These are phyloP conservation scores for Artemisia tridentata DNA, from an alignment of 129 eudicot species.

Conservation along the genomic window DNA sequence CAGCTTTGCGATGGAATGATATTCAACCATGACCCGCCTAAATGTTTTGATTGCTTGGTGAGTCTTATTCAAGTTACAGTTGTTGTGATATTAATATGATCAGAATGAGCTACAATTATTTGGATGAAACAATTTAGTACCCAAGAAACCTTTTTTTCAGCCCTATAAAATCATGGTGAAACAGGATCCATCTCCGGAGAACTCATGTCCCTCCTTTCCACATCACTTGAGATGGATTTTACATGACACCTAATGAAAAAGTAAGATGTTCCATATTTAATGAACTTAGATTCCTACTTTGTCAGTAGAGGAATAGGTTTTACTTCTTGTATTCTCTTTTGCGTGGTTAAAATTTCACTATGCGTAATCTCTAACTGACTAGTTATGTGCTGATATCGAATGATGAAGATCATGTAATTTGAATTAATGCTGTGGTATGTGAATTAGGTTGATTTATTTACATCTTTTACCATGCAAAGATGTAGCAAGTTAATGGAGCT, in stretches of 20 bases:
- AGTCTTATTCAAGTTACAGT: slow-evolving; percentile 27
- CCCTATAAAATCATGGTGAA: slow-evolving; percentile 17
- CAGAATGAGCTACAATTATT: slow-evolving; percentile 5
- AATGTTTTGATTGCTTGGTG: slow-evolving; percentile 80
- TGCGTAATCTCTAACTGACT: slow-evolving; percentile 12
- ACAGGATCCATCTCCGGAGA: slow-evolving; percentile 20
- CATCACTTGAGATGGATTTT: slow-evolving; percentile 26
- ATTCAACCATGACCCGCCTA: slow-evolving; percentile 89
- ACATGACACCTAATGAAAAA: slow-evolving; percentile 16
- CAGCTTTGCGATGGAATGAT: slow-evolving; percentile 91
- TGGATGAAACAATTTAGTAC: slow-evolving; percentile 17
- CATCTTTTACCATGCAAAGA: background rate
- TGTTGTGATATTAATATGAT: slow-evolving; percentile 4
- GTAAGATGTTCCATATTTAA: slow-evolving; percentile 3
- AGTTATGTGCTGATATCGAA: slow-evolving; percentile 1
- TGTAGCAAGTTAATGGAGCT: background rate
- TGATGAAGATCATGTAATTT: slow-evolving; percentile 1
- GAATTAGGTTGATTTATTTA: background rate
- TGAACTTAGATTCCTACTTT: slow-evolving; percentile 6
- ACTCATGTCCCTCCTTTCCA: slow-evolving; percentile 12
- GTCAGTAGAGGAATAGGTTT: background rate
- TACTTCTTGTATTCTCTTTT: slow-evolving; percentile 1
- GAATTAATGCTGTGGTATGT: background rate
- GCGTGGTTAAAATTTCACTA: slow-evolving; percentile 9
- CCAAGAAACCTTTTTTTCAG: slow-evolving; percentile 16